Conservation (phyloP, 371 early-diverging fungal species). For the Apophysomyces elegans region DNA sequence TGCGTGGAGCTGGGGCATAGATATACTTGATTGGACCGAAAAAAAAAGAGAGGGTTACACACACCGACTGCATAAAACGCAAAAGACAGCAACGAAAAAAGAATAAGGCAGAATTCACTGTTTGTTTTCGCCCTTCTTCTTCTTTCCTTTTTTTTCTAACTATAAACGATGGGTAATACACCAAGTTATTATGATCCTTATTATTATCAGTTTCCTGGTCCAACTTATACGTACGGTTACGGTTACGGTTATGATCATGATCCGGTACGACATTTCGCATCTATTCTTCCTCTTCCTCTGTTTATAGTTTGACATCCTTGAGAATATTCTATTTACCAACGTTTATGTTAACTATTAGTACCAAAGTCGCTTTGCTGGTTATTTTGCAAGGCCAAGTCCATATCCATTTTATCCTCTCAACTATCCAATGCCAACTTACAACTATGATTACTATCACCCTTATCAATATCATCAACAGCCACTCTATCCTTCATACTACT, state of each 20-base stretch:
- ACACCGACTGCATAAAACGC: not conserved
- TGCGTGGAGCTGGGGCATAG: no score
- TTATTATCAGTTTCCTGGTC: constrained; percentile 6
- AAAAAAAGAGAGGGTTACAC: not conserved
- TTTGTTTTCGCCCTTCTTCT: constrained; percentile 11
- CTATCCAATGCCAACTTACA: not conserved
- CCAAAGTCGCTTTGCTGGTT: not conserved
- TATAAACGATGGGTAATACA: constrained; percentile 13
- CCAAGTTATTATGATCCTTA: constrained; percentile 15
- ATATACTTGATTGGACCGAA: not conserved
- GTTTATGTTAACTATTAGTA: not conserved
- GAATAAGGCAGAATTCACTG: not conserved
- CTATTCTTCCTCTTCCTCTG: no score
- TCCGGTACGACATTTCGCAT: not conserved
- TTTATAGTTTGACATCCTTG: no score
- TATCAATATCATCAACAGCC: not conserved
- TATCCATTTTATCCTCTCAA: not conserved
- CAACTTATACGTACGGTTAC: constrained; percentile 1
- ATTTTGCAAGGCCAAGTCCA: not conserved
- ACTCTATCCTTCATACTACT: not conserved
- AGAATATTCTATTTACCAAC: no score
- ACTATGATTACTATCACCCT: not conserved
- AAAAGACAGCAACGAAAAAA: not conserved
- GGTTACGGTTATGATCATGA: not conserved
- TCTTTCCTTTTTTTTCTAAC: constrained; percentile 3